Conservation (phyloP, 495 filamentous ascomycete species). For the Penicilliopsis zonata region DNA sequence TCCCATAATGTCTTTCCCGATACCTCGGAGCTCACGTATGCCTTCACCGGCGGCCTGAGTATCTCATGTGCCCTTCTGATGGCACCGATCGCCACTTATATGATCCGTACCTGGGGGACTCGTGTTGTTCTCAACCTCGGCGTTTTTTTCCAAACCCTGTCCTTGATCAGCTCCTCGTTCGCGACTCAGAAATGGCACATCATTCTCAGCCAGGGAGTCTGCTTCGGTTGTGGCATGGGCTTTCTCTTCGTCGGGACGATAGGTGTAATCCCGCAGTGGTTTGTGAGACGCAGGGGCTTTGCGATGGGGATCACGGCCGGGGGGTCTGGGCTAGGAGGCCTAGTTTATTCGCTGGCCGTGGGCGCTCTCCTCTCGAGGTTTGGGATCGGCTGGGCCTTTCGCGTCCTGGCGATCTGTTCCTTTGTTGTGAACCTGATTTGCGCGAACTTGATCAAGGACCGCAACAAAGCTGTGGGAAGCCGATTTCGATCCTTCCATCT, state of each 20-base stretch:
- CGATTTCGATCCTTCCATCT: constrained; percentile 52
- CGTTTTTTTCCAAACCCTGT: constrained; percentile 44
- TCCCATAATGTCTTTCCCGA: constrained; percentile 44
- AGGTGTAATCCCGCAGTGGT: constrained; percentile 70
- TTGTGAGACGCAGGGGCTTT: constrained; percentile 52
- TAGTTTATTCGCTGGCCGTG: constrained; percentile 43
- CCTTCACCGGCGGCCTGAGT: constrained; percentile 63
- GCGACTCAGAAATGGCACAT: constrained; percentile 60
- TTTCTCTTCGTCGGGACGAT: constrained; percentile 64
- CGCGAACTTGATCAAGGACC: constrained; percentile 51
- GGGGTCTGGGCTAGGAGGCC: constrained; percentile 65
- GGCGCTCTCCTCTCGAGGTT: constrained; percentile 46
- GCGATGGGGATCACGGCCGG: constrained; percentile 62
- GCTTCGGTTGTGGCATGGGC: constrained; percentile 65
- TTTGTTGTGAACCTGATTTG: constrained; percentile 52
- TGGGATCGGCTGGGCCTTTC: constrained; percentile 59
- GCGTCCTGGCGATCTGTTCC: constrained; percentile 56
- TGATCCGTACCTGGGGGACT: constrained; percentile 41
- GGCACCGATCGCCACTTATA: constrained; percentile 51
- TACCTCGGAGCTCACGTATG: constrained; percentile 47
- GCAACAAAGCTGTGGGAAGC: constrained; percentile 56
- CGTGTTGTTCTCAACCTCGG: constrained; percentile 47
- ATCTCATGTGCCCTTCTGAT: constrained; percentile 52
- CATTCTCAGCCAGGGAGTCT: constrained; percentile 63
- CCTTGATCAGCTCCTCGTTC: constrained; percentile 56